Conservation (phyloP, 192 early-diverging fungal species). For the Podila epigama region DNA sequence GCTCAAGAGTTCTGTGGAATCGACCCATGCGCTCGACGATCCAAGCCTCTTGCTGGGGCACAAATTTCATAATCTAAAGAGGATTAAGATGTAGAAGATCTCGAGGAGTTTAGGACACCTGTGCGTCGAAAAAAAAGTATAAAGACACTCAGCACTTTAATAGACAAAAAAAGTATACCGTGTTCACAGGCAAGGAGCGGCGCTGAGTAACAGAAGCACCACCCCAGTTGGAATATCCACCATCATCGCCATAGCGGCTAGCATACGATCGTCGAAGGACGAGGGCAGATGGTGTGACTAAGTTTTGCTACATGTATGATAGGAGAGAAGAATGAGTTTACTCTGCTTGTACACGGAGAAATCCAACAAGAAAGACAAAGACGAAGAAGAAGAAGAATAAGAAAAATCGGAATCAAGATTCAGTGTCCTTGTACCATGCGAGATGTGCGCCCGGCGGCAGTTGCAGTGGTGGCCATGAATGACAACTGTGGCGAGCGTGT, state of each 20-base stretch:
- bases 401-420: background rate
- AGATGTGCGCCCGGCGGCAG: background rate
- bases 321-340: background rate
- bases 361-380: no score
- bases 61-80: slow-evolving; percentile 86
- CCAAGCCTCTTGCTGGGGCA: slow-evolving; percentile 98
- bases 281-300: slow-evolving; percentile 23
- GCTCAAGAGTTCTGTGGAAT: slow-evolving; percentile 85
- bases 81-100: background rate
- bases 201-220: slow-evolving; percentile 42
- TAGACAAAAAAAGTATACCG: no score
- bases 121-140: no score
- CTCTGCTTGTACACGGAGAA: background rate
- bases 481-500: slow-evolving; percentile 2
- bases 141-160: background rate
- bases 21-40: slow-evolving; percentile 96
- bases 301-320: background rate
- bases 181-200: slow-evolving; percentile 57
- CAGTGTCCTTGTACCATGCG: background rate
- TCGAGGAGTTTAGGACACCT: no score
- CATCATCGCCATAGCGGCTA: slow-evolving; percentile 42
- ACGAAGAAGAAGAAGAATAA: background rate
- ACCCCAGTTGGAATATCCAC: slow-evolving; percentile 16
- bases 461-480: background rate
- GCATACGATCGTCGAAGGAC: slow-evolving; percentile 29